Evolutionary conservation across 2,329 filamentous ascomycete genomes (phyloP), one percentile per base, ranked within the genome.

Genomic region (Aspergillus flavus): DNA sequence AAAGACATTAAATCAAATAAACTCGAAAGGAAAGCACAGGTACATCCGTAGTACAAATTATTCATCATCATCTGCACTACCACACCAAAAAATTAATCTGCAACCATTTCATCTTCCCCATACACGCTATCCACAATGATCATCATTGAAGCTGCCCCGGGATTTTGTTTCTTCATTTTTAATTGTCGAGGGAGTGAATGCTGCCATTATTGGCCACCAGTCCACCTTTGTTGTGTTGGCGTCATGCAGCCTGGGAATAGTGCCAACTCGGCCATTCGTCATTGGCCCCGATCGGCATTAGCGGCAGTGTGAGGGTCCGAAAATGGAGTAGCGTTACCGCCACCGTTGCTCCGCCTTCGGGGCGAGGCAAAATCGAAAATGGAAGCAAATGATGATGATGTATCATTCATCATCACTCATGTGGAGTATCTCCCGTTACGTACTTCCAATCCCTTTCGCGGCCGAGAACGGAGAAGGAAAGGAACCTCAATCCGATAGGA

Each of bases 181-280:
- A 48, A 45, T 62, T 63, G 60, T 61, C 57, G 19, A 59, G 53
- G 61, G 58, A 50, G 57, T 48, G 48, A 21, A 52, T 52, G 48
- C 28, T 58, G 66, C 68, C 69, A 70, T 69, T 59, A 70, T 56
- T 63, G 55, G 19, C 21, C 58, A 73, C 70, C 68, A 73, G 72
- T 65, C 69, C 68, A 69, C 58, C 63, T 61, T 61, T 52, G 59
- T 64, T 68, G 65, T 67, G 48, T 57, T 76, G 69, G 73, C 74
- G 72, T 75, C 73, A 76, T 76, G 73, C 71, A 73, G 46, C 57
- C 65, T 71, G 69, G 61, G 68, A 71, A 72, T 74, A 73, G 73
- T 73, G 69, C 67, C 59, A 52, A 59, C 62, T 59, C n/a, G n/a
- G 59, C 43, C 10, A 11, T 39, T 19, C 10, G 28, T 70, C 55